Base-by-base conservation (phyloP, 2,329 filamentous ascomycete species). In the Neonectria sp. region DNA sequence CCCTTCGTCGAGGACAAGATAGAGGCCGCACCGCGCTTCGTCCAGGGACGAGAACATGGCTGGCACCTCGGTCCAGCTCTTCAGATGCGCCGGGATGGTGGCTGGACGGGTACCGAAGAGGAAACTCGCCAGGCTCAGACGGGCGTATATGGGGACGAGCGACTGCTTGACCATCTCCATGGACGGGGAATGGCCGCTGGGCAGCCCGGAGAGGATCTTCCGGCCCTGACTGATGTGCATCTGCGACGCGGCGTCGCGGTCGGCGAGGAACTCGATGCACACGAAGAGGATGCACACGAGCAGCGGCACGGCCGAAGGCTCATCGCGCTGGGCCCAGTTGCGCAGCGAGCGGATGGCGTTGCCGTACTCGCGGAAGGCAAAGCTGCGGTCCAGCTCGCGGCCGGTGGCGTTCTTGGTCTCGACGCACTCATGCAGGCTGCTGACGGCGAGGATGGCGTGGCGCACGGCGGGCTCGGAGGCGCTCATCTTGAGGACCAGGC, bases 181-280 rank as follows among this genome's bases (percentile, higher is more conserved):
- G 4, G 80, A 76, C 0, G 78, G 71, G 3, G 77, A 76, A 4
- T 69, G 62, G 2, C 69, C 68, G 33, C 77, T 58, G 1, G 73
- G 71, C 7, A 85, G 72, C 11, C 78, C 76, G 1, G 75, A 77
- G 4, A 85, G 77, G 3, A 85, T 82, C 49, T 82, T 79, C 4
- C 83, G 74, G 8, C 83, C 84, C 66, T 85, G 82, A 17, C 78
- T 77, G 17, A 85, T 82, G 55, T 85, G 84, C 63, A 84, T 76
- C 53, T 84, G 79, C 0, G 86, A 84, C 11, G 82, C 81, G 6
- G 76, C 74, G 49, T 84, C 82, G 64, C 88, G 84, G 43, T 85
- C 84, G 37, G 85, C 85, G 65, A 89, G 79, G 70, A 86, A 86
- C 74, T 89, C 87, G 55, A 88, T 83, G 70, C 86, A 86, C 27